Conservation (phyloP, 1,284 basidiomycete genomes). For the Austroboletus niveus region DNA sequence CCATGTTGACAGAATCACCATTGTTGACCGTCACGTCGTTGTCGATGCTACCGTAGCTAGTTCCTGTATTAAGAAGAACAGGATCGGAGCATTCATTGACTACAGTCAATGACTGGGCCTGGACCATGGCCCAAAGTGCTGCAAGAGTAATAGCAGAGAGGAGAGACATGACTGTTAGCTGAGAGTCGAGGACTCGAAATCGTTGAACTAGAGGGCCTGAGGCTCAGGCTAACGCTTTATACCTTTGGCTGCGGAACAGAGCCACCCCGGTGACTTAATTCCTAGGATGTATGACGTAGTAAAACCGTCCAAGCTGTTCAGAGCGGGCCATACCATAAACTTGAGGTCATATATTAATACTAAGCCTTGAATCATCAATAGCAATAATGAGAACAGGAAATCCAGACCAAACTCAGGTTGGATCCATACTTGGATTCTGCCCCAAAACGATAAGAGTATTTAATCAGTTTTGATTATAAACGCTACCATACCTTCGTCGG, state of each 20-base stretch:
- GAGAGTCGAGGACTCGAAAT: neutral
- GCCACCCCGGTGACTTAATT: no score
- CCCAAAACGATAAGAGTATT: no score
- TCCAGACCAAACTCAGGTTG: no score
- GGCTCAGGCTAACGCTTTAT: slow-evolving; percentile 12
- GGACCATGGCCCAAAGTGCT: neutral
- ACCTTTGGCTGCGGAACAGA: neutral
- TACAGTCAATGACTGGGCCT: slow-evolving; percentile 33
- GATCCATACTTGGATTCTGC: no score
- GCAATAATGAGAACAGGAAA: no score
- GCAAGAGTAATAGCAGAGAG: neutral
- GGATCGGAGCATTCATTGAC: slow-evolving; percentile 27
- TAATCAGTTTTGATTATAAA: no score
- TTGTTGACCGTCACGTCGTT: slow-evolving; percentile 28
- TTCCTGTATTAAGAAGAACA: slow-evolving; percentile 33
- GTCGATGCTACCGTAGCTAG: slow-evolving; percentile 26
- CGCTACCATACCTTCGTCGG: no score
- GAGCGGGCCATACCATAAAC: no score
- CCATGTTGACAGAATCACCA: slow-evolving; percentile 27
- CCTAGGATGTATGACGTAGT: no score
- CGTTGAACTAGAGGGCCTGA: neutral
- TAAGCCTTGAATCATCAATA: no score
- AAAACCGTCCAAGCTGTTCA: no score
- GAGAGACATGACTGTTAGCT: neutral
- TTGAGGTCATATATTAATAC: no score